phyloP scores from a whole-genome alignment of 331 rosid species.

The Stylosanthes scabra region DNA sequence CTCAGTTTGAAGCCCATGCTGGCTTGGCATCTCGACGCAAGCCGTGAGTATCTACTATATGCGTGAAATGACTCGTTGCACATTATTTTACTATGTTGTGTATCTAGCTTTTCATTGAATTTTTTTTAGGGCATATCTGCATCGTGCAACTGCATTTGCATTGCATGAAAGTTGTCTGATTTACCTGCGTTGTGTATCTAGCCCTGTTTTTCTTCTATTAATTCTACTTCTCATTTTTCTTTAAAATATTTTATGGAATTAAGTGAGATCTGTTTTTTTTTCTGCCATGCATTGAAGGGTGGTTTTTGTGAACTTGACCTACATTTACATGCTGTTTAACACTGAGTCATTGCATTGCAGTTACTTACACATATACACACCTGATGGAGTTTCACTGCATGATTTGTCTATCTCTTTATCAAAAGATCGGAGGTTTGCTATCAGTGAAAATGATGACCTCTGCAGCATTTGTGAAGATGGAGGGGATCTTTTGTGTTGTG shows the following conservation, averaged over 20 bases:
- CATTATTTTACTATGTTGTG: background rate
- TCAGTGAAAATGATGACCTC: constrained; percentile 76
- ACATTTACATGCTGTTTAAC: constrained; percentile 24
- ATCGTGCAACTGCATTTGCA: background rate
- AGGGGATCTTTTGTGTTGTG: constrained; percentile 90
- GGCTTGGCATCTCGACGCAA: constrained; percentile 94
- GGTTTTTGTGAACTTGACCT: constrained; percentile 1
- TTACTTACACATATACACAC: constrained; percentile 84
- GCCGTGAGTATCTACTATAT: constrained; percentile 76
- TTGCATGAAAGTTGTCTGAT: background rate
- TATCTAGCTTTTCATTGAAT: background rate
- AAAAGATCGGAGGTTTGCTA: constrained; percentile 59
- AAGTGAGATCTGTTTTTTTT: constrained; percentile 11
- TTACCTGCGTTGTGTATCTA: background rate
- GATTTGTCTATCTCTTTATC: constrained; percentile 80
- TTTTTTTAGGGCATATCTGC: background rate
- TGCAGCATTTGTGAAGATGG: constrained; percentile 84
- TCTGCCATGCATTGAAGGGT: constrained; percentile 5
- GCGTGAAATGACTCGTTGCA: constrained; percentile 6
- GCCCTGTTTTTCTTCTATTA: background rate
- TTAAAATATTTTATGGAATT: background rate
- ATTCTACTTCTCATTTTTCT: background rate
- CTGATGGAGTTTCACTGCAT: constrained; percentile 93
- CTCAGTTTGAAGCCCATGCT: constrained; percentile 97
- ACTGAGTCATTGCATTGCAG: constrained; percentile 55